Conservation (phyloP, 1,284 basidiomycete species). For the Microbotryomycetes sp. region DNA sequence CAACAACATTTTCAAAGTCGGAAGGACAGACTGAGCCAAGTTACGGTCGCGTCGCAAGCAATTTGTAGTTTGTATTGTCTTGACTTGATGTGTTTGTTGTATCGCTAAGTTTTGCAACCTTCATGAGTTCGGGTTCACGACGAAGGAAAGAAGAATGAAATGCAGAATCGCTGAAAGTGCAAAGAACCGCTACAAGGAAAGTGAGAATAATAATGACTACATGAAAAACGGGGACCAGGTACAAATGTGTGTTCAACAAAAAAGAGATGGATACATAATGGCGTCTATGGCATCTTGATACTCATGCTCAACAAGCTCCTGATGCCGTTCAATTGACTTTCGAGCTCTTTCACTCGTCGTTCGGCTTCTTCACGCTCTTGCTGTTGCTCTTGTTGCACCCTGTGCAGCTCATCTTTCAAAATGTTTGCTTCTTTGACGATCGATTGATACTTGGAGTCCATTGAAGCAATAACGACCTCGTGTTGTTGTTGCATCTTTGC, state of each 20-base stretch:
- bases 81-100: not conserved
- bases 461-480: not conserved
- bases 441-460: not conserved
- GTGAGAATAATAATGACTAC: no score
- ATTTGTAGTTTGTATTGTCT: not conserved
- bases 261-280: no score
- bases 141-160: no score
- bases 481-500: not conserved
- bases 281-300: not conserved
- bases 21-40: not conserved
- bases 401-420: not conserved
- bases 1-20: not conserved
- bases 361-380: not conserved
- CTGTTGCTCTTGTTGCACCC: not conserved
- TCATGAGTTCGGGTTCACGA: no score
- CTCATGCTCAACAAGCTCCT: not conserved
- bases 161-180: no score
- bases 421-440: not conserved
- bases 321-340: conserved; percentile 1
- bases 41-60: not conserved
- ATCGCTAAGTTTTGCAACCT: no score
- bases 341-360: conserved; percentile 3
- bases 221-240: no score
- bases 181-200: no score
- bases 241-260: no score